Percentiles rank a stretch among this genome's conserved stretches.
phyloP scores from a whole-genome alignment of 1,139 yeast species.

The Debaryomyces psychrophilus region DNA sequence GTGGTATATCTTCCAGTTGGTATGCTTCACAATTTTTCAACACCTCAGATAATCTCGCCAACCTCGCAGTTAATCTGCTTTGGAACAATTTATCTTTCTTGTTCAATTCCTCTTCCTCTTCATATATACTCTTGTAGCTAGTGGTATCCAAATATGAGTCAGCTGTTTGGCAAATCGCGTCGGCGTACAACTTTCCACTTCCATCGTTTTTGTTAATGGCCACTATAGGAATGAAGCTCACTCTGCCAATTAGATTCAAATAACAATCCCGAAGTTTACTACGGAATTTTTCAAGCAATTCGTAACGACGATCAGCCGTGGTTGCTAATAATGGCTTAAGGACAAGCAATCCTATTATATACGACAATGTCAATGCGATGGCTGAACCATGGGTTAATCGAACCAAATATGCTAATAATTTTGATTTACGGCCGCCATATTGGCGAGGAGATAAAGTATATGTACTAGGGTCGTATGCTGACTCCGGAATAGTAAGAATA shows the following conservation, averaged over 20 bases:
- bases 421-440: constrained; percentile 26
- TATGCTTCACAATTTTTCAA: constrained; percentile 35
- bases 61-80: constrained; percentile 26
- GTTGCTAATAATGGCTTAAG: constrained; percentile 42
- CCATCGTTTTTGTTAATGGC: constrained; percentile 33
- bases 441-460: constrained; percentile 20
- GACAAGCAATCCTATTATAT: constrained; percentile 36
- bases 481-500: constrained; percentile 45
- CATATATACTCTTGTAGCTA: constrained; percentile 14
- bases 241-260: constrained; percentile 37
- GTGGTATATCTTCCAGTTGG: constrained; percentile 36
- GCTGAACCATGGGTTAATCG: constrained; percentile 44
- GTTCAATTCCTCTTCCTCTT: constrained; percentile 21
- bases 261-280: constrained; percentile 41
- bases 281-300: constrained; percentile 39
- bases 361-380: constrained; percentile 31
- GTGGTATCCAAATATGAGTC: constrained; percentile 24
- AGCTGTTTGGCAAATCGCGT: constrained; percentile 44
- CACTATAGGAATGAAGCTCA: constrained; percentile 46
- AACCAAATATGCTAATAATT: constrained; percentile 32
- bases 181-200: constrained; percentile 39
- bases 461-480: constrained; percentile 40
- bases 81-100: constrained; percentile 32
- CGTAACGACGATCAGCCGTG: constrained; percentile 34
- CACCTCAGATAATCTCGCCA: constrained; percentile 26